These are phyloP conservation scores for Trichomonascaceae sp. DNA, from an alignment of 1,139 yeast species.

Conservation along the genomic window DNA sequence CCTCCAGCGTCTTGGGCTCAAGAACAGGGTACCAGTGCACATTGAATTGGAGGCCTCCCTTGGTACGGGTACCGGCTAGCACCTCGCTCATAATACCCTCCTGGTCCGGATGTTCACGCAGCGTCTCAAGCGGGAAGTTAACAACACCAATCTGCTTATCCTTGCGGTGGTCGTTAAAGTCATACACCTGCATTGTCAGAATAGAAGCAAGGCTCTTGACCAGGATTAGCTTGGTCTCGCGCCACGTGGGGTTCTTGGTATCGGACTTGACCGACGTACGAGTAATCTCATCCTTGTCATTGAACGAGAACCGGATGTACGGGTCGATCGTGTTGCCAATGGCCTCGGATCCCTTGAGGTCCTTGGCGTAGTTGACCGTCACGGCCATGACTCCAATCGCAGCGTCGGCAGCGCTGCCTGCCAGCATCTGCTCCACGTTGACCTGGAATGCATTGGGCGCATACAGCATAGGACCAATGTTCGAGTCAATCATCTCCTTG, in stretches of 20 bases:
- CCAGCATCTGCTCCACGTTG: conserved; percentile 78
- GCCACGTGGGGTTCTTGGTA: conserved; percentile 67
- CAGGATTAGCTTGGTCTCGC: conserved; percentile 61
- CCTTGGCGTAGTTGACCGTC: conserved; percentile 51
- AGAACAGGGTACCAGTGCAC: conserved; percentile 68
- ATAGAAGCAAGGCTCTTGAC: conserved; percentile 73
- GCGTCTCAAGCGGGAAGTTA: conserved; percentile 55
- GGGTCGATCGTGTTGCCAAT: conserved; percentile 83
- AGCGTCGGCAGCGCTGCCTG: conserved; percentile 69
- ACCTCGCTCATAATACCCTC: conserved; percentile 43
- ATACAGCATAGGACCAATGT: conserved; percentile 76
- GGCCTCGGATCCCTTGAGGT: conserved; percentile 50
- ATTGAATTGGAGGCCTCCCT: conserved; percentile 62
- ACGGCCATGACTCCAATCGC: conserved; percentile 79
- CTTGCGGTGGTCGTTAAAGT: conserved; percentile 64
- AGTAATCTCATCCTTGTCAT: conserved; percentile 40
- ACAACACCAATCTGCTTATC: conserved; percentile 72
- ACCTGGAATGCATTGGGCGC: conserved; percentile 86
- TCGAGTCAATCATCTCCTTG: conserved; percentile 72
- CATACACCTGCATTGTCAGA: conserved; percentile 52
- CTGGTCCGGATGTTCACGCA: conserved; percentile 43
- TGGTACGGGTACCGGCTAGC: conserved; percentile 62
- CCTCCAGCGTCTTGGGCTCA: conserved; percentile 62
- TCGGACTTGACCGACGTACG: conserved; percentile 54
- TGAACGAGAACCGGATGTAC: conserved; percentile 45